Evolutionary conservation across 345 rosid genomes (phyloP), one percentile per base, ranked within the genome.

Genomic region (Clarkia xantiana): DNA sequence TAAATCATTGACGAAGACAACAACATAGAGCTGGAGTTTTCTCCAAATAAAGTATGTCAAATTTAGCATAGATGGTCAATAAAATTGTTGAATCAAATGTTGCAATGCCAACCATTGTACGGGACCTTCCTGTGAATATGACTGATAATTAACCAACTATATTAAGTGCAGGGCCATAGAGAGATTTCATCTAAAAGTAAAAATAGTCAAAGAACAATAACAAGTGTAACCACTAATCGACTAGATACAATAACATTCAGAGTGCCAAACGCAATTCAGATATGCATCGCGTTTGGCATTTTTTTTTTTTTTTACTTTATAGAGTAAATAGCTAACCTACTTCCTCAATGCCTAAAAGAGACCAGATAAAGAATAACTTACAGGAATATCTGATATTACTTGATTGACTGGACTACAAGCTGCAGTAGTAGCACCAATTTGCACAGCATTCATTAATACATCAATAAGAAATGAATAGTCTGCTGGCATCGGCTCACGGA

Each of bases 401-500:
- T 91, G 94, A 72, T 57, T 81, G 62, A 91, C 80, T 19, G 94
- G 89, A 68, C 87, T 76, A 73, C 98, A 91, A 57, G 98, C 93
- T 48, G 96, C 94, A 59, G 98, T 94, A 60, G 96, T 81, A 52
- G 96, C 96, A 67, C 96, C 94, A 41, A 88, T 91, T 69, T 81
- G 96, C 59, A 91, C 52, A 10, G 94, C 94, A 79, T 83, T 81
- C 90, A 84, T 73, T 40, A 94, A 86, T 53, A 91, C 98, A 71
- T 91, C 98, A 67, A 91, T 67, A 43, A 84, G 89, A 70, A 86
- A 86, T 76, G 86, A 86, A 64, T 76, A 86, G 18, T 86, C 87
- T 12, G 93, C 90, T 14, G 94, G 96, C 98, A 91, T 91, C 51
- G 98, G 96, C 61, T 91, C 98, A 53, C 98, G 94, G 55, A 86